Evolutionary conservation across 2,329 filamentous ascomycete genomes (phyloP), one percentile per base, ranked within the genome.

Genomic region (Cytospora paraplurivora): DNA sequence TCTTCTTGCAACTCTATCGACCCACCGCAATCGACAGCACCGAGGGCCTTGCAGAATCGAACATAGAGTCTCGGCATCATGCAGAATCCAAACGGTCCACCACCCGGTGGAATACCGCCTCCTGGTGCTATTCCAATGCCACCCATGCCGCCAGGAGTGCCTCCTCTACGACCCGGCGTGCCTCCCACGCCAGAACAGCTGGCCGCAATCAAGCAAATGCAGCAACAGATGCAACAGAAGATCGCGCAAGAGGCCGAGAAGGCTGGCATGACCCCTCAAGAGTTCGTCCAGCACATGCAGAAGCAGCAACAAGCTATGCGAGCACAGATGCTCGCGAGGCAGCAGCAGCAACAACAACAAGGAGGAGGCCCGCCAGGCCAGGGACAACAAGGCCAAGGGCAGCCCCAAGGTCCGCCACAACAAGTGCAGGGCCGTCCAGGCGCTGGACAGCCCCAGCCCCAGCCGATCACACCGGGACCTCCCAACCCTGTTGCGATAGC

Each of bases 401-500:
- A 34, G 33, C 57, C 60, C 19, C 73, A 75, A 65, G 72, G 71
- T 66, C 76, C 80, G 41, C 71, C 71, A 15, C 70, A 72, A 49
- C 71, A 73, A 50, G 72, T 68, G 65, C 75, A 73, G 38, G 68
- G 69, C 38, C 75, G 76, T 56, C 74, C 76, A 50, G 76, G 73
- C 61, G 78, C 79, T 68, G 80, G 81, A 56, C 83, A 87, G 71
- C 79, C 82, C 27, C 87, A 90, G 72, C 88, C 89, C 27, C 87
- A 90, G 72, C 88, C 89, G 44, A 91, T 93, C 67, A 81, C 83
- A 19, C 89, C 89, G 4, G 90, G 90, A 1, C 92, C 94, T 32
- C 92, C 94, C 6, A 95, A 96, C 71, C 94, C 94, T 47, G 88
- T 93, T 72, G 93, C 93, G 21, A 79, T 98, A 53, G 93, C 93